Evolutionary conservation across 2,329 filamentous ascomycete genomes (phyloP).

Genomic region (Diplodia sapinea): DNA sequence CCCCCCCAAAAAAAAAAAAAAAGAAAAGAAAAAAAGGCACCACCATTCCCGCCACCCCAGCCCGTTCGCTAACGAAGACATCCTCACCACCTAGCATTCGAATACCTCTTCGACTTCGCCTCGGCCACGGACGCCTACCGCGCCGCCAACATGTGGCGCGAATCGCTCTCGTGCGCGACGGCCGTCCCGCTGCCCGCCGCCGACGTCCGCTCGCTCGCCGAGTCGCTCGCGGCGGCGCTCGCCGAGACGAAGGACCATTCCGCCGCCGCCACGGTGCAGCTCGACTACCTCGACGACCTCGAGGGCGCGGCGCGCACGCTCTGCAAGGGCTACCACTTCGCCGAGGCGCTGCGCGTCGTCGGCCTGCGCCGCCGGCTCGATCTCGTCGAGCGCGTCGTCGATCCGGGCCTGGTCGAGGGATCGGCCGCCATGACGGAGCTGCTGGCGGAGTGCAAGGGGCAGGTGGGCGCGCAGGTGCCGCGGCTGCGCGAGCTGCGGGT

Average conservation of each 20-base stretch:
- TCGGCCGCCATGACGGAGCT: conserved; percentile 86
- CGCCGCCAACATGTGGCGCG: conserved; percentile 85
- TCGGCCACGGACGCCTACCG: conserved; percentile 84
- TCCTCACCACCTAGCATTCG: conserved; percentile 65
- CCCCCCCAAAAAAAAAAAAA: too few species aligned
- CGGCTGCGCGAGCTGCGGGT: conserved; percentile 80
- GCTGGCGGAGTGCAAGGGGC: conserved; percentile 87
- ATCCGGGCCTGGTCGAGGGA: conserved; percentile 79
- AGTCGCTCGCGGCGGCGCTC: conserved; percentile 73
- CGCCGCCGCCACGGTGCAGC: conserved; percentile 77
- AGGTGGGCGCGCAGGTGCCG: conserved; percentile 83
- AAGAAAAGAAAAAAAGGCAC: too few species aligned
- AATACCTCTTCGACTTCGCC: conserved; percentile 76
- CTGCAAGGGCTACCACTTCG: conserved; percentile 86
- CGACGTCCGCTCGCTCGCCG: conserved; percentile 72
- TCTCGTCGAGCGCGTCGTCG: conserved; percentile 72
- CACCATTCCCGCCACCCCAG: conserved; percentile 2
- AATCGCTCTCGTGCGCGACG: conserved; percentile 81
- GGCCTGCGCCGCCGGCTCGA: conserved; percentile 62
- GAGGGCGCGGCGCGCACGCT: conserved; percentile 74
- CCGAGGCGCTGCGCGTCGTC: conserved; percentile 83
- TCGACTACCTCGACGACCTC: conserved; percentile 79
- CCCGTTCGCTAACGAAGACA: not conserved
- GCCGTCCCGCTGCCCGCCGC: conserved; percentile 67
- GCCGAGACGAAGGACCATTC: conserved; percentile 84